Evolutionary conservation across 2,329 filamentous ascomycete genomes (phyloP).

Genomic region (Talaromyces marneffei): DNA sequence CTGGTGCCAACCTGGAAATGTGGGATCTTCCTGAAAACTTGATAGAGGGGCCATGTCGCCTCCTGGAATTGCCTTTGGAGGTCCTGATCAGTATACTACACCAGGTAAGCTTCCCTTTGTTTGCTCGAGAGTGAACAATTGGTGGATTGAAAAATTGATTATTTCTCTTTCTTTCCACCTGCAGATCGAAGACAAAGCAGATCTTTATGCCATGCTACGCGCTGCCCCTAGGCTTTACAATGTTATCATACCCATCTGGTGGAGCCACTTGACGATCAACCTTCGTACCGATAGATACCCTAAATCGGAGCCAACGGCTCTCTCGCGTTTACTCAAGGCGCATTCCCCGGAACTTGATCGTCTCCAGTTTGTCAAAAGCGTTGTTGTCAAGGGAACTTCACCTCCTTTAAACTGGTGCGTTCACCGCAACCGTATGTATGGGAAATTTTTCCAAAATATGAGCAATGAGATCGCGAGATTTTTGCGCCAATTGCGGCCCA

Average conservation of each 20-base stretch:
- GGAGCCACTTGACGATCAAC: neutral
- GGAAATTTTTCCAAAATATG: neutral
- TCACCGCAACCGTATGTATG: neutral
- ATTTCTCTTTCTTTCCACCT: neutral
- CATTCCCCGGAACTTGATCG: neutral
- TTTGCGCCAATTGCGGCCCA: neutral
- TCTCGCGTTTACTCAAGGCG: neutral
- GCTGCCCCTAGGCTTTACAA: constrained; percentile 3
- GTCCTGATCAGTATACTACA: constrained; percentile 2
- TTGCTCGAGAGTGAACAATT: neutral
- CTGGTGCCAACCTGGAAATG: neutral
- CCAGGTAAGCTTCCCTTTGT: neutral
- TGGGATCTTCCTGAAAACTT: neutral
- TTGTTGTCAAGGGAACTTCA: neutral
- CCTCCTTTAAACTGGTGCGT: neutral
- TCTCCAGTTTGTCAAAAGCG: neutral
- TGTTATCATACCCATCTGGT: neutral
- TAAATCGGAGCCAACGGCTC: neutral
- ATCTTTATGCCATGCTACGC: neutral
- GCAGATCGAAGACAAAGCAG: constrained; percentile 1
- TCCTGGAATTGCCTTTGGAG: constrained; percentile 2
- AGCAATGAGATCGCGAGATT: neutral
- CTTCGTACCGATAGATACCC: neutral
- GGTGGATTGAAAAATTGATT: neutral
- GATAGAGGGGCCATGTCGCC: neutral